A percentile compares a stretch with the other conserved stretches of the same genome.
phyloP scores from a whole-genome alignment of 345 rosid genomes.

The Citropsis articulata region DNA sequence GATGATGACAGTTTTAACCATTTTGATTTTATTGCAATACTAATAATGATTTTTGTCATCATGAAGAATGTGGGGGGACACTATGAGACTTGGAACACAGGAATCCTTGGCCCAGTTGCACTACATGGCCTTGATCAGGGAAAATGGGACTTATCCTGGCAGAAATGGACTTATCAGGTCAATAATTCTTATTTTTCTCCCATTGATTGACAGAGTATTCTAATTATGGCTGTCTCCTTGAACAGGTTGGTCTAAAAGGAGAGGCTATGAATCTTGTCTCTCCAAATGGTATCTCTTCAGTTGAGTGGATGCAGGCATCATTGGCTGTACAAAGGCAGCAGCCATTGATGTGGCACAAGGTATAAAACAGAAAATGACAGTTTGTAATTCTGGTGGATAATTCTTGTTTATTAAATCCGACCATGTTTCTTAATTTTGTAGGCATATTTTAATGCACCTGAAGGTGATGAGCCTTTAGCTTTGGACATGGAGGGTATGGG shows the following conservation, averaged over 20 bases:
- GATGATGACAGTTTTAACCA: not conserved
- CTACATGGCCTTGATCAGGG: conserved; percentile 86
- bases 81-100: conserved; percentile 91
- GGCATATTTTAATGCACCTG: conserved; percentile 89
- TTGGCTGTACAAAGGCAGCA: conserved; percentile 64
- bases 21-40: not conserved
- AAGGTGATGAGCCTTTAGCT: conserved; percentile 89
- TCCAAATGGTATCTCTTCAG: conserved; percentile 59
- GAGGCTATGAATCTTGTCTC: conserved; percentile 83
- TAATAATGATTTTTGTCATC: conserved; percentile 6
- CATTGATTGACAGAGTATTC: not conserved
- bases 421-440: conserved; percentile 21
- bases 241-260: conserved; percentile 97
- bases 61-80: conserved; percentile 93
- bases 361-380: conserved; percentile 17
- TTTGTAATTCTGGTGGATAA: not conserved
- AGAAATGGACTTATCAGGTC: conserved; percentile 98
- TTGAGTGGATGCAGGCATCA: conserved; percentile 73
- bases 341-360: conserved; percentile 98
- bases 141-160: conserved; percentile 88
- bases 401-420: not conserved
- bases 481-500: conserved; percentile 98
- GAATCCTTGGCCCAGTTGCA: conserved; percentile 95
- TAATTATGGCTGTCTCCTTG: conserved; percentile 5
- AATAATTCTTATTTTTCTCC: conserved; percentile 6